Evolutionary conservation across 179 eudicot species (phyloP), one percentile per base, ranked within the genome.

Genomic region (Patellifolia procumbens): DNA sequence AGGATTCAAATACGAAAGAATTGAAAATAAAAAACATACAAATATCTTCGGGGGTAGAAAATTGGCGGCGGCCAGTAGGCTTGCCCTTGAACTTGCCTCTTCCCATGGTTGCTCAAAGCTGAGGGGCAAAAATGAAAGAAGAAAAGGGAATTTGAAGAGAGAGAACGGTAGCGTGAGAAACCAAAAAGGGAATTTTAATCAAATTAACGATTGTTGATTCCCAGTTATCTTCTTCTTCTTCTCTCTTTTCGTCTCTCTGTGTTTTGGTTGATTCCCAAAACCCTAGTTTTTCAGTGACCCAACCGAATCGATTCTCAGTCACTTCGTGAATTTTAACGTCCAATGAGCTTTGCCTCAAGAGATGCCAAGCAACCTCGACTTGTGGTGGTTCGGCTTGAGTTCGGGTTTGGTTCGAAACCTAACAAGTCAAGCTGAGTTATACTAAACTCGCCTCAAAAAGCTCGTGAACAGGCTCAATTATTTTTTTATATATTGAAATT

Each of bases 21-120:
- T 6, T 28, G 10, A 67, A 49, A 60, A 48, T 60, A 31, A 67
- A 32, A 72, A 51, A 74, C 88, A 22, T 79, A 91, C 97, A 19
- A 73, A 91, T 90, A 89, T 90, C 94, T 70, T 91, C 92, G 1
- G 87, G 90, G 70, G 92, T 86, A 51, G 97, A 91, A 51, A 91
- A 91, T 55, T 91, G 92, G 81, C 97, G 92, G 58, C 89, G 92
- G 52, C 97, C 97, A 72, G 97, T 91, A 69, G 97, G 97, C 84
- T 91, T 91, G 56, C 91, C 92, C 88, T 91, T 91, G 85, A 90
- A 91, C 82, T 91, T 91, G 48, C 97, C 94, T 82, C 94, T 88
- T 35, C 92, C 97, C 97, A 91, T 91, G 34, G 77, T 68, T 19
- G 49, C 48, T 35, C 22, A 35, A 70, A 28, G 19, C 46, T 58